These are phyloP conservation scores for Tarenaya hassleriana DNA, from an alignment of 345 rosid species.

Conservation along the genomic window DNA sequence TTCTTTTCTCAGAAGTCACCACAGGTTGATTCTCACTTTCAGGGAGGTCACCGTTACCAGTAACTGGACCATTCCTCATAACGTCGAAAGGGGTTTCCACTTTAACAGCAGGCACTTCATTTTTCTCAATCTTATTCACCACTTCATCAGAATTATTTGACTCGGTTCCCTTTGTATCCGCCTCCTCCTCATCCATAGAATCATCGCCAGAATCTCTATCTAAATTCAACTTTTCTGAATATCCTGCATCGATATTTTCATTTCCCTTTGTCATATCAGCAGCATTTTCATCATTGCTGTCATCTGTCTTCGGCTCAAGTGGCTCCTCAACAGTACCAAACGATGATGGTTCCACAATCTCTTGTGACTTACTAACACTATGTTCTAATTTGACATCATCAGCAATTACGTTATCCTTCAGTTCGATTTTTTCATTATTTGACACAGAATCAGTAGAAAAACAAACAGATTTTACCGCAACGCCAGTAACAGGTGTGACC, in stretches of 20 bases:
- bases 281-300: constrained; percentile 47
- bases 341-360: constrained; percentile 45
- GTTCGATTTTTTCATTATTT: constrained; percentile 91
- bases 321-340: constrained; percentile 77
- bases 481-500: constrained; percentile 92
- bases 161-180: constrained; percentile 67
- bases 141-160: constrained; percentile 51
- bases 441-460: constrained; percentile 97
- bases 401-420: constrained; percentile 92
- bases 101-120: constrained; percentile 32
- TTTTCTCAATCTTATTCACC: constrained; percentile 45
- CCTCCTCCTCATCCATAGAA: constrained; percentile 74
- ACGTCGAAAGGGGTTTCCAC: constrained; percentile 42
- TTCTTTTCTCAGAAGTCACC: constrained; percentile 67
- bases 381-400: constrained; percentile 95
- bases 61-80: constrained; percentile 37
- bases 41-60: constrained; percentile 30
- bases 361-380: constrained; percentile 71
- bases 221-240: constrained; percentile 84
- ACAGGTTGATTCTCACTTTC: constrained; percentile 33
- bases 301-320: constrained; percentile 56
- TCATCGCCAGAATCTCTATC: constrained; percentile 98
- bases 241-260: constrained; percentile 56
- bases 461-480: constrained; percentile 97
- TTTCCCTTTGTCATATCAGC: constrained; percentile 61